phyloP scores from a whole-genome alignment of 2,329 filamentous ascomycete genomes.

The Phyllosticta paracitricarpa region DNA sequence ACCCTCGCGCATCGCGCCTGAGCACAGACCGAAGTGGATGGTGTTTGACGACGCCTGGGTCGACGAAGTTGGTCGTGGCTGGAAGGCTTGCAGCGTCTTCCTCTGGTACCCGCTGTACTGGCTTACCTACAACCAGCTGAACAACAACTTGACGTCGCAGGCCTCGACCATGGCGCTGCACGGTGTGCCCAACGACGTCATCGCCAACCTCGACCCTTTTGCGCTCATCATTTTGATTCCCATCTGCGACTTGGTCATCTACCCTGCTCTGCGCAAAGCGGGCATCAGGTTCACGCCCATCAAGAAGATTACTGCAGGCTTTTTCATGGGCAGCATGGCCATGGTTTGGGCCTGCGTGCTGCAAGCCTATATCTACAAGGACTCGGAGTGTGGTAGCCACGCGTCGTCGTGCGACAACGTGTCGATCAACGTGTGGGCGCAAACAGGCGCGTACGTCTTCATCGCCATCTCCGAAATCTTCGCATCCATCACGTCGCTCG shows the following conservation, averaged over 20 bases:
- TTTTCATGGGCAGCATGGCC: conserved; percentile 53
- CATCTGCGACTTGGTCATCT: conserved; percentile 55
- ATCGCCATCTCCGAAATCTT: conserved; percentile 53
- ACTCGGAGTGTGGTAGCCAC: conserved; percentile 29
- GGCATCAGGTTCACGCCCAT: conserved; percentile 63
- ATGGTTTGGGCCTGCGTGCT: conserved; percentile 49
- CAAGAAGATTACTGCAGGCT: conserved; percentile 64
- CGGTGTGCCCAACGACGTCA: conserved; percentile 67
- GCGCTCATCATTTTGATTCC: conserved; percentile 68
- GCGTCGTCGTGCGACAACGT: conserved; percentile 43
- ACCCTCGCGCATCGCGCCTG: conserved; percentile 48
- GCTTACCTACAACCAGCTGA: conserved; percentile 60
- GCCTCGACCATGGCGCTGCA: conserved; percentile 56
- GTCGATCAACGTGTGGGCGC: conserved; percentile 46
- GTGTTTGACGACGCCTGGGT: conserved; percentile 74
- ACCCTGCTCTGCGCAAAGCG: conserved; percentile 54
- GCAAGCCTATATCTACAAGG: conserved; percentile 42
- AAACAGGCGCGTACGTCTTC: conserved; percentile 42
- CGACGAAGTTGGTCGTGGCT: conserved; percentile 63
- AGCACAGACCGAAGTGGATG: conserved; percentile 57
- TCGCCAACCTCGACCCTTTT: conserved; percentile 67
- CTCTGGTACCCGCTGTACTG: conserved; percentile 60
- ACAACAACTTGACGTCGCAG: conserved; percentile 58
- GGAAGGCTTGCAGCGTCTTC: conserved; percentile 28
- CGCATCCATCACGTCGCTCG: conserved; percentile 57